A percentile compares a stretch with the other conserved stretches of the same genome.
phyloP scores from a whole-genome alignment of 2,329 filamentous ascomycete genomes.

The Dactylellina parvicollis region DNA sequence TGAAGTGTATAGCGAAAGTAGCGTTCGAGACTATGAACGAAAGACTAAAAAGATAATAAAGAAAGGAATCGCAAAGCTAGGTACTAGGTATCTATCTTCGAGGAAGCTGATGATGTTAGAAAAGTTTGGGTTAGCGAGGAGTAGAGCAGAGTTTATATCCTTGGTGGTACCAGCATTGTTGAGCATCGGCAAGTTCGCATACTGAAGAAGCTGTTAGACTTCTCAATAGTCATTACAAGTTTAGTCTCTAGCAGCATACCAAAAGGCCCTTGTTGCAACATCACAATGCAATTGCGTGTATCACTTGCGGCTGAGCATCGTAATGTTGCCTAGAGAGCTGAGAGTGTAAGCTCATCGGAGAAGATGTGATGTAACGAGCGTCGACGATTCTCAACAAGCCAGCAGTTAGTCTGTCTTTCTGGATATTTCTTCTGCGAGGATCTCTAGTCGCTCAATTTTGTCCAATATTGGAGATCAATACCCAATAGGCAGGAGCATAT shows the following conservation, averaged over 20 bases:
- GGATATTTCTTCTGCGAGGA: too few species aligned
- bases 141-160: too few species aligned
- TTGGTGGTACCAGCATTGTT: too few species aligned
- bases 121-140: background rate
- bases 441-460: too few species aligned
- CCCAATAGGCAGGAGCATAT: too few species aligned
- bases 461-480: too few species aligned
- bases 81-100: background rate
- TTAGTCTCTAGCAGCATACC: too few species aligned
- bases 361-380: background rate
- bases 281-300: background rate
- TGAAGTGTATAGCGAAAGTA: background rate
- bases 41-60: background rate
- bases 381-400: background rate
- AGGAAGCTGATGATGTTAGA: background rate
- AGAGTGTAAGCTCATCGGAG: background rate
- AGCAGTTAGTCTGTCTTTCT: too few species aligned
- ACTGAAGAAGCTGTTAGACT: too few species aligned
- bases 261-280: background rate
- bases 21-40: background rate
- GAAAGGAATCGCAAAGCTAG: background rate
- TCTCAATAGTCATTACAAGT: too few species aligned
- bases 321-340: background rate
- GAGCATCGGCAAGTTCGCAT: background rate
- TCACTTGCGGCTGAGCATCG: background rate